Base-by-base conservation (phyloP, 2,329 filamentous ascomycete species). In the Arthroderma sp. region DNA sequence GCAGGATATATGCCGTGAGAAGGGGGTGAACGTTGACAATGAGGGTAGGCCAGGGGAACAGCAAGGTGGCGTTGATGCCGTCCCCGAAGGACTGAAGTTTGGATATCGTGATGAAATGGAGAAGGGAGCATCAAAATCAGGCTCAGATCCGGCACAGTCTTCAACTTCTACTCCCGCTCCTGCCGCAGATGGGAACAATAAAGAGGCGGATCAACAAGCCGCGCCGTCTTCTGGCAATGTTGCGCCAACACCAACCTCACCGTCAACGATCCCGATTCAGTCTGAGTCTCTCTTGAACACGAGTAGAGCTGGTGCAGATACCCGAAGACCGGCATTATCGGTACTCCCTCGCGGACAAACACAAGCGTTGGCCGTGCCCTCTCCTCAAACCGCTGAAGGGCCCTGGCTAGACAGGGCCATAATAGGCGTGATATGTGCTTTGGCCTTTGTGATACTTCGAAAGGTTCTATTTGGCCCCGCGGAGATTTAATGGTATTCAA, bases 341-440 rank as follows among this genome's bases (percentile, higher is more conserved):
- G 28, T 19, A 54, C 19, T 19, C 7, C 31, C 4, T 1, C 33
- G 19, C n/a, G 17, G 7, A 15, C 52, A 25, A 25, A n/a, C 35
- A 4, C 35, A 41, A 17, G 15, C 19, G 15, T 28, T 23, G 11
- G 11, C 33, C 13, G 4, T n/a, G 8, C 7, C 15, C 33, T n/a
- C 35, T 28, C 25, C 54, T 21, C 19, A 44, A 13, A 4, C 17
- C 9, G 23, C 61, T 1, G 79, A 87, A 15, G 81, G 84, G 1
- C 73, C 83, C 11, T 95, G 88, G 86, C 77, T 95, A 17, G 91
- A 95, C 70, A 82, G 87, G 61, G 80, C 85, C 38, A 95, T 95
- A 62, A 81, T 85, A 21, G 85, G 82, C 5, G 72, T 95, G 17
- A 75, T 88, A 0, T 77, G 88, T 13, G 76, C 87, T 25, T 74